Conservation (phyloP, 768 basidiomycete genomes). For the Trametopsis cervina region DNA sequence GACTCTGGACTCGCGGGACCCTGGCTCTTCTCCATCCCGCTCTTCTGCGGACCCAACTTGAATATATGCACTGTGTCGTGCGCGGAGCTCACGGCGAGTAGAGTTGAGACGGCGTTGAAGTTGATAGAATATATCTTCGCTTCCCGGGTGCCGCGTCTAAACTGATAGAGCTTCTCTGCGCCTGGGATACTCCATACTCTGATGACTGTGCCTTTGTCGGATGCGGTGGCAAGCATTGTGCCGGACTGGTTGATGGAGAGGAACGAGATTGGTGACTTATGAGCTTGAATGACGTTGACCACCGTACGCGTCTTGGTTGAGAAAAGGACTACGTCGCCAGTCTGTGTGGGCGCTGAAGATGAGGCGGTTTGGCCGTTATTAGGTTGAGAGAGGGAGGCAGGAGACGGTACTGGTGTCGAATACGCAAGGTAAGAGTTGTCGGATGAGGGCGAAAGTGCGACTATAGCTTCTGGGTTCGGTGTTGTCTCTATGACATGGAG, state of each 20-base stretch:
- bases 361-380: constrained; percentile 30
- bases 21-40: constrained; percentile 16
- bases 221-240: constrained; percentile 86
- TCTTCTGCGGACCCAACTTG: constrained; percentile 54
- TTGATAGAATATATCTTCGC: constrained; percentile 78
- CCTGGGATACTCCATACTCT: constrained; percentile 89
- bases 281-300: constrained; percentile 94
- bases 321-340: constrained; percentile 91
- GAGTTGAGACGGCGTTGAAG: constrained; percentile 76
- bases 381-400: constrained; percentile 46
- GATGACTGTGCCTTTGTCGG: constrained; percentile 95
- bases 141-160: constrained; percentile 83
- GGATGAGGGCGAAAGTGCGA: constrained; percentile 88
- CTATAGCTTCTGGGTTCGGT: constrained; percentile 92
- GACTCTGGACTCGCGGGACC: constrained; percentile 46
- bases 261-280: constrained; percentile 88
- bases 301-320: constrained; percentile 88
- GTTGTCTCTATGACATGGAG: constrained; percentile 97
- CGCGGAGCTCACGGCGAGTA: constrained; percentile 88
- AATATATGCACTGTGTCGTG: constrained; percentile 97
- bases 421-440: constrained; percentile 95
- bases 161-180: constrained; percentile 93
- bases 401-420: constrained; percentile 88
- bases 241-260: constrained; percentile 83
- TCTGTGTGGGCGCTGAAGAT: constrained; percentile 29